A percentile compares a stretch with the other conserved stretches of the same genome.
Conservation (phyloP, 2,329 filamentous ascomycete species). For the Nigrospora oryzae region DNA sequence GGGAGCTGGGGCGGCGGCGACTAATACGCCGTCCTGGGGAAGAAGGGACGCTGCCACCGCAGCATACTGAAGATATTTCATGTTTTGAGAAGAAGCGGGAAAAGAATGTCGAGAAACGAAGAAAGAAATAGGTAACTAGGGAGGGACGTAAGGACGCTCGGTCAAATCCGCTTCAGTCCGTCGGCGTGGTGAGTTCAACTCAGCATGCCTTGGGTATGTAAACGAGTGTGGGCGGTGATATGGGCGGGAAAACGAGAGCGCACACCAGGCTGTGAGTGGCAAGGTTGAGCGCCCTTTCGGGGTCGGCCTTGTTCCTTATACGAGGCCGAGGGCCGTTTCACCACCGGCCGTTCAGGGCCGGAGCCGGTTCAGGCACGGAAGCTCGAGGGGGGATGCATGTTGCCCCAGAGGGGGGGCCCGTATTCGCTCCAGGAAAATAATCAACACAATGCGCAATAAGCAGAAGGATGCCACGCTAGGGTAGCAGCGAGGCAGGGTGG, state of each 20-base stretch:
- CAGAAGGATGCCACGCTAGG: too few relatives aligned
- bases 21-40: background rate
- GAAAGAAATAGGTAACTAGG: background rate
- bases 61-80: conserved; percentile 1
- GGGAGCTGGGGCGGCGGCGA: background rate
- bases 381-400: too few relatives aligned
- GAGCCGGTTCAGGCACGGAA: too few relatives aligned
- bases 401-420: too few relatives aligned
- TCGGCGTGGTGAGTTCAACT: background rate
- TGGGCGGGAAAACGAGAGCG: background rate
- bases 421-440: too few relatives aligned
- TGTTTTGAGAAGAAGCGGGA: background rate
- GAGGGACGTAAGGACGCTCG: background rate
- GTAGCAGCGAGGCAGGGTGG: too few relatives aligned
- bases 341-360: too few relatives aligned
- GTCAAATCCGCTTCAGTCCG: background rate
- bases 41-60: conserved; percentile 1
- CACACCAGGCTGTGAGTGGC: background rate
- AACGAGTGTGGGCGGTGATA: background rate
- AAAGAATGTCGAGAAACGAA: background rate
- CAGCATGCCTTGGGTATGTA: background rate
- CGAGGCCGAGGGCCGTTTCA: too few relatives aligned
- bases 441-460: too few relatives aligned
- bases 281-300: background rate
- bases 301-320: too few relatives aligned